Evolutionary conservation across 495 filamentous ascomycete species (phyloP), one percentile per base, ranked within the genome.

Genomic region (Terfezia boudieri): DNA sequence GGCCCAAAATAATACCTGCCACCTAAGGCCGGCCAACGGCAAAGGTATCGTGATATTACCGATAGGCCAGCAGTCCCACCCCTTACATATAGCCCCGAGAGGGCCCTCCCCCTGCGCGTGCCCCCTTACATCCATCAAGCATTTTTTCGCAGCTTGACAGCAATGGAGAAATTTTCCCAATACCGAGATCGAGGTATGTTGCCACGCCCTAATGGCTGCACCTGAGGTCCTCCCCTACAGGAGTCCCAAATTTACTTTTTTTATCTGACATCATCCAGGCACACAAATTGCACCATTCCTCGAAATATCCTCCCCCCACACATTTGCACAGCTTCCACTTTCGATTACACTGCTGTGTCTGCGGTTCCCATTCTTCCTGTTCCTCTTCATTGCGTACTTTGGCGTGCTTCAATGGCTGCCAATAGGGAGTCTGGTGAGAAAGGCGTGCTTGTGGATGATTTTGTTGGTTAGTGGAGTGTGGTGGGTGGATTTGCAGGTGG

Each of bases 401-500:
- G 63, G 83, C 52, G 59, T 94, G 32, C 71, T 96, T 46, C 83
- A 87, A 70, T 86, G 79, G 76, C 75, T 95, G 2, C 88, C 86
- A 0, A 77, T 94, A n/a, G 85, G 84, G 1, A 78, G 77, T 9
- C 65, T 86, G 37, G 68, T 73, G 11, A 84, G 85, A 64, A 96
- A 94, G 67, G 79, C 86, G 14, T 73, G 81, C 41, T 65, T 96
- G 35, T 96, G 92, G 89, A 73, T 77, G 50, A 76, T 96, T 48
- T 73, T 99, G 16, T 80, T 78, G 36, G 80, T 87, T 22, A 84
- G 86, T 0, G 88, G 88, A 17, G 80, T 95, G 38, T 96, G 90
- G 89, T 96, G 89, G 88, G 82, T 94, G 51, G 90, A 96, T 67
- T 72, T 99, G 0, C 88, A 95, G 61, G 81, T 99, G 46, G 90